phyloP scores from a whole-genome alignment of 2,329 filamentous ascomycete species.

The Hymenoscyphus salicellus region DNA sequence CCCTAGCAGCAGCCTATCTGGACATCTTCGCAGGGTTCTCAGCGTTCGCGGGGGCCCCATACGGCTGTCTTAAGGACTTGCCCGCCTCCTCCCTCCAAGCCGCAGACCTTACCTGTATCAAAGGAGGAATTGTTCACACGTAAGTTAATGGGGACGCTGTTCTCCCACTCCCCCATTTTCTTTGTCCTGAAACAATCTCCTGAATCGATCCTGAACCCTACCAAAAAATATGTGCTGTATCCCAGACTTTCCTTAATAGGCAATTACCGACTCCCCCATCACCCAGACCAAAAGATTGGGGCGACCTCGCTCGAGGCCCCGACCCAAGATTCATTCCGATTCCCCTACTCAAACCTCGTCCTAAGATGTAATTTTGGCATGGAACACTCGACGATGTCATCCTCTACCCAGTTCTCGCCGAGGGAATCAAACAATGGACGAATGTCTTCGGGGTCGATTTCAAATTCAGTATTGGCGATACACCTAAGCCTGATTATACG shows the following conservation, averaged over 20 bases:
- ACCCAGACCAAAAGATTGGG: conserved; percentile 49
- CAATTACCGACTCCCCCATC: too few relatives aligned
- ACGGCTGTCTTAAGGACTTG: not conserved
- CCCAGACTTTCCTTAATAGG: too few relatives aligned
- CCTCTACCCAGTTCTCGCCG: not conserved
- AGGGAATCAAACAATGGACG: not conserved
- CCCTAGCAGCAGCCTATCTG: not conserved
- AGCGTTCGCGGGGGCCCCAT: not conserved
- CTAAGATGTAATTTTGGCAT: conserved; percentile 36
- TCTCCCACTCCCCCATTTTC: too few relatives aligned
- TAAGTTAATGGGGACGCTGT: too few relatives aligned
- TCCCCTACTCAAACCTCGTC: conserved; percentile 38
- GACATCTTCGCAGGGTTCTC: not conserved
- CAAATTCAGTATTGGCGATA: not conserved
- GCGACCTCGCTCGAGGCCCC: conserved; percentile 32
- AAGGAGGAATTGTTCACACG: conserved; percentile 17
- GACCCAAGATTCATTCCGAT: conserved; percentile 40
- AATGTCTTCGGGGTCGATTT: not conserved
- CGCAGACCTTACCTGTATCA: not conserved
- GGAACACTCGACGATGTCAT: not conserved
- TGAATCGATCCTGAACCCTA: too few relatives aligned
- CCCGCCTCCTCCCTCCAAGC: not conserved
- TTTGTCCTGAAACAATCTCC: too few relatives aligned
- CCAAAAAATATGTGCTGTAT: too few relatives aligned
- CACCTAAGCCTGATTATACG: not conserved